These are phyloP conservation scores for Inonotus obliquus DNA, from an alignment of 1,284 basidiomycete genomes.

Conservation along the genomic window DNA sequence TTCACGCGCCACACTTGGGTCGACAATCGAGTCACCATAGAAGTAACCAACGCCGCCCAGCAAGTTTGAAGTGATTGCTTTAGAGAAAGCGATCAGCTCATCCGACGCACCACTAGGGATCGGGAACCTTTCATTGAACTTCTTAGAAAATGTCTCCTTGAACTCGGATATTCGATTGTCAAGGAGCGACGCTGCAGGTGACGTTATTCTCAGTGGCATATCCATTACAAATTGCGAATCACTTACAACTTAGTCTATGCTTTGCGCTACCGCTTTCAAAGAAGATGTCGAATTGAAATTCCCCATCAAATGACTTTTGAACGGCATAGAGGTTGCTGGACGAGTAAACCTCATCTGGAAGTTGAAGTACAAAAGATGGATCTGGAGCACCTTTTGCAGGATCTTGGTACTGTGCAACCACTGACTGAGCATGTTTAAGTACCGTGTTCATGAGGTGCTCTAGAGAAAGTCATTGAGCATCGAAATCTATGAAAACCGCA, in stretches of 20 bases:
- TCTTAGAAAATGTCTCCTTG: slow-evolving; percentile 54
- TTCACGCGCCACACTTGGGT: slow-evolving; percentile 79
- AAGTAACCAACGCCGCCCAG: slow-evolving; percentile 93
- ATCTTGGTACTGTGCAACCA: slow-evolving; percentile 54
- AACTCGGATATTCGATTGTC: slow-evolving; percentile 68
- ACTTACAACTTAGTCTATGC: slow-evolving; percentile 57
- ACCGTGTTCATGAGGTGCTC: slow-evolving; percentile 67
- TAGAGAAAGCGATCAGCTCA: slow-evolving; percentile 70
- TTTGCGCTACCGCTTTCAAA: slow-evolving; percentile 70
- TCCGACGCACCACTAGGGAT: slow-evolving; percentile 52
- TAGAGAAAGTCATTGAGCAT: slow-evolving; percentile 27
- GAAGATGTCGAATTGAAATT: slow-evolving; percentile 84
- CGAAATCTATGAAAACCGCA: neutral
- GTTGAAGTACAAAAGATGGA: slow-evolving; percentile 70
- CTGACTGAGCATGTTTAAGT: slow-evolving; percentile 50
- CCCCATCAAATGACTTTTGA: slow-evolving; percentile 80
- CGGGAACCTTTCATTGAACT: slow-evolving; percentile 69
- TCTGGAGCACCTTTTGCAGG: slow-evolving; percentile 55
- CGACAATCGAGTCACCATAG: slow-evolving; percentile 86
- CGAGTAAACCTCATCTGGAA: slow-evolving; percentile 69
- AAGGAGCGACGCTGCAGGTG: slow-evolving; percentile 47
- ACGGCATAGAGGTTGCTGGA: slow-evolving; percentile 80
- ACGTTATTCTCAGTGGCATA: slow-evolving; percentile 6
- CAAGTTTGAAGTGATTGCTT: slow-evolving; percentile 84
- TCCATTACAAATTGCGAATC: neutral